These are phyloP conservation scores for Stenogyne calaminthoides DNA, from an alignment of 305 asterid species.

Conservation along the genomic window DNA sequence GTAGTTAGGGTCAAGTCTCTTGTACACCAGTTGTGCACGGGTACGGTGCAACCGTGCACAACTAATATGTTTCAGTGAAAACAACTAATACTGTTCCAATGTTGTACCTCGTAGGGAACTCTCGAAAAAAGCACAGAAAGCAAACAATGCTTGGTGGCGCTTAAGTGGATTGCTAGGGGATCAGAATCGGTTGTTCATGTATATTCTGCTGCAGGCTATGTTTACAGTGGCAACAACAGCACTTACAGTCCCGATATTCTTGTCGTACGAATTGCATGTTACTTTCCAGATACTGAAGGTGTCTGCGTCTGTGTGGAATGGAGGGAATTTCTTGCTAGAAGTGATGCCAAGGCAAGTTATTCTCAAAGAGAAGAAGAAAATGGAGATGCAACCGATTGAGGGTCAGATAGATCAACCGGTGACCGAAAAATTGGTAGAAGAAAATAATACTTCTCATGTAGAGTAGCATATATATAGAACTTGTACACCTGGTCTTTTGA, in stretches of 20 bases:
- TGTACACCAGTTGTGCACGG: no score
- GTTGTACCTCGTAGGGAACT: conserved; percentile 61
- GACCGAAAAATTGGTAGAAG: conserved; percentile 30
- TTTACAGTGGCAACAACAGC: conserved; percentile 91
- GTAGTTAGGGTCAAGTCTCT: neutral
- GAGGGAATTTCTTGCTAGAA: conserved; percentile 88
- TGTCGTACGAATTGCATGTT: conserved; percentile 69
- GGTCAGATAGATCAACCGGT: conserved; percentile 35
- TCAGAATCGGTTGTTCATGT: conserved; percentile 90
- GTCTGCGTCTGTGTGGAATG: conserved; percentile 90
- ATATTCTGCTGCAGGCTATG: conserved; percentile 79
- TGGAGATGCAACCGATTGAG: conserved; percentile 50
- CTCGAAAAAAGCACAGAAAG: conserved; percentile 91
- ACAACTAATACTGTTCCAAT: neutral
- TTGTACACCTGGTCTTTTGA: conserved; percentile 13
- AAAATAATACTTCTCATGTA: conserved; percentile 28
- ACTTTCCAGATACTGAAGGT: conserved; percentile 85
- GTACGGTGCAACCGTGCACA: no score
- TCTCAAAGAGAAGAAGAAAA: conserved; percentile 78
- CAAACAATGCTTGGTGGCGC: conserved; percentile 96
- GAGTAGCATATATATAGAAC: conserved; percentile 23
- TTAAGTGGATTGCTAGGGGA: conserved; percentile 93
- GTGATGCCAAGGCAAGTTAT: conserved; percentile 96
- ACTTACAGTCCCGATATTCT: conserved; percentile 84
- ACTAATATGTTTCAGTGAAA: no score